Conservation (phyloP, 345 rosid species). For the Aquilaria sinensis region DNA sequence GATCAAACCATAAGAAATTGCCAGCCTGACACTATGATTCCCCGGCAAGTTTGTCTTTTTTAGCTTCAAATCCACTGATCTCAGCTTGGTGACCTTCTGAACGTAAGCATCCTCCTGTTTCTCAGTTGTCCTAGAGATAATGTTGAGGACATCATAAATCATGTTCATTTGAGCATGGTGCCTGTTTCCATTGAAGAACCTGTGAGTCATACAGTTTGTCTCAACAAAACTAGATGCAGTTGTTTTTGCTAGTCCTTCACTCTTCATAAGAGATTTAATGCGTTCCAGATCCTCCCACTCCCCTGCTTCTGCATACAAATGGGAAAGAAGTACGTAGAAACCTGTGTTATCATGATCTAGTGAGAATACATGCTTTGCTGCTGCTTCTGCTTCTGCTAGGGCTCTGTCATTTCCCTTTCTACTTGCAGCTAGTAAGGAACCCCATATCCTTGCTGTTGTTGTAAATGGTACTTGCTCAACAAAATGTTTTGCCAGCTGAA, state of each 20-base stretch:
- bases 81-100: conserved; percentile 28
- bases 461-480: conserved; percentile 51
- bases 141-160: conserved; percentile 44
- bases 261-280: conserved; percentile 47
- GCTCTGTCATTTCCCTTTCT: conserved; percentile 41
- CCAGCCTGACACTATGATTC: conserved; percentile 55
- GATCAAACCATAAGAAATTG: conserved; percentile 52
- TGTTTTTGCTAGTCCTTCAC: conserved; percentile 45
- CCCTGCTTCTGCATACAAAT: conserved; percentile 75
- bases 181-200: conserved; percentile 46
- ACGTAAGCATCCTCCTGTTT: conserved; percentile 35
- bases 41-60: conserved; percentile 29
- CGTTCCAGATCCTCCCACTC: conserved; percentile 57
- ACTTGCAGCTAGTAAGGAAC: conserved; percentile 67
- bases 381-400: conserved; percentile 70
- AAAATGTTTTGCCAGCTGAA: conserved; percentile 41
- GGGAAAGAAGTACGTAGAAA: conserved; percentile 60
- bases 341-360: conserved; percentile 66
- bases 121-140: conserved; percentile 33
- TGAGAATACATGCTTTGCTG: conserved; percentile 37
- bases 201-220: conserved; percentile 26
- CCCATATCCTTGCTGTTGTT: conserved; percentile 73
- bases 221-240: conserved; percentile 34
- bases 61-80: conserved; percentile 24
- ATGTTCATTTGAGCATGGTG: conserved; percentile 24